Evolutionary conservation across 2,329 filamentous ascomycete genomes (phyloP), one percentile per base, ranked within the genome.

Genomic region (Monosporascus sp.): DNA sequence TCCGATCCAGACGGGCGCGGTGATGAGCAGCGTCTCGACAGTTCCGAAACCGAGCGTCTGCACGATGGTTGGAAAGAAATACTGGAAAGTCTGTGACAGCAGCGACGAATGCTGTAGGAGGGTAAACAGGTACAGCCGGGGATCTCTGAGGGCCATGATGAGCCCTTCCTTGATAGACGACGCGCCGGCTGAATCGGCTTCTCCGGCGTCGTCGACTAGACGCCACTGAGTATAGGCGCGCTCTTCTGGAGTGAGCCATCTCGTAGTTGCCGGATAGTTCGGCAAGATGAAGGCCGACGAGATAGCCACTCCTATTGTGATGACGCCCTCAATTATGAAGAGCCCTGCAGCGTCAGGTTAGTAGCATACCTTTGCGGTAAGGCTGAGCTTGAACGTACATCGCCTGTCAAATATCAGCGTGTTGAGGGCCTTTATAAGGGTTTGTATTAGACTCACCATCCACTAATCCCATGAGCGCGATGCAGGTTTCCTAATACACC

Each of bases 61-160:
- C 1, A 86, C 79, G 41, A 87, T 84, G 0, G 77, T 81, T 0
- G 84, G 84, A 67, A 87, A 86, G 70, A 86, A 86, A 63, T 85
- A 85, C 46, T 84, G 80, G 60, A 86, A 85, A 1, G 78, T 80
- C 60, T 82, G 78, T 0, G 75, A 74, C 1, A 80, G 66, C 17
- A 81, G 58, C 35, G 72, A 77, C n/a, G 74, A 61, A 52, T 82
- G 79, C 60, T 83, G 79, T 3, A 83, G 66, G 22, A 82, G 66
- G 2, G 79, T 72, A 50, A 83, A 81, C 1, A 82, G 56, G 56
- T 80, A 82, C 0, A 82, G 68, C 2, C 76, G 72, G 5, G 74
- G 75, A 58, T 82, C 79, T 6, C 65, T 68, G 19, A 81, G 65
- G 0, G 76, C 76, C 54, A 80, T 57, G 58, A 72, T 73, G 19